Base-by-base conservation (phyloP, 2,329 filamentous ascomycete genomes). In the Alternaria consortialis region DNA sequence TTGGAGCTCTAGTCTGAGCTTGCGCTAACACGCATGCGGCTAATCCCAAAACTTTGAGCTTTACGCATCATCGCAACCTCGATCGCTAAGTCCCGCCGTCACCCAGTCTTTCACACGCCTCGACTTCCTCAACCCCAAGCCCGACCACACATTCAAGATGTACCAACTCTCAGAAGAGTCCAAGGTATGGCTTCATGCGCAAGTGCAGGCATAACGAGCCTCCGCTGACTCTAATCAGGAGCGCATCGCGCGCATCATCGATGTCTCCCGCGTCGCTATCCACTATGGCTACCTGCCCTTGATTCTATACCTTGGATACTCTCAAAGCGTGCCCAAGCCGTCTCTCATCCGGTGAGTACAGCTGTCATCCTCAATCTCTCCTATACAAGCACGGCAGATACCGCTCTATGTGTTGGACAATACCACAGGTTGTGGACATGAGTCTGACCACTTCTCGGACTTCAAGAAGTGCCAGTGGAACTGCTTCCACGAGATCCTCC, bases 201-300 rank as follows among this genome's bases (percentile, higher is more conserved):
- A 54, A 12, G 11, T 29, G 9, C 15, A 20, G 7, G 0, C 12
- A 17, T 8, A n/a, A 5, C 29, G 39, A 27, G n/a, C 31, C 12
- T 31, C 55, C 52, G 48, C 75, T 80, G 43, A 81, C 66, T 36
- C 23, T 23, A 31, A 54, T 56, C 74, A 97, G 94, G 95, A 99
- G 90, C 93, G 95, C 86, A 97, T 99, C 82, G 90, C 92, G 77
- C 94, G 94, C 86, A 87, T 98, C 84, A 95, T 99, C 80, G 95
- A 98, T 82, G 84, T 97, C 80, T 95, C 93, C 65, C 89, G 94
- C 76, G 90, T 97, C 74, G 93, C 92, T 62, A 91, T 99, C 77
- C 95, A 99, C 84, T 99, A 98, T 85, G 95, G 95, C 80, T 99
- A 98, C 82, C 88, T 99, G 60, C 95, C 95, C 73, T 82, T 99